A percentile compares a stretch with the other conserved stretches of the same genome.
These are phyloP conservation scores for Ceratobasidium sp. DNA, from an alignment of 1,284 basidiomycete species.

Conservation along the genomic window DNA sequence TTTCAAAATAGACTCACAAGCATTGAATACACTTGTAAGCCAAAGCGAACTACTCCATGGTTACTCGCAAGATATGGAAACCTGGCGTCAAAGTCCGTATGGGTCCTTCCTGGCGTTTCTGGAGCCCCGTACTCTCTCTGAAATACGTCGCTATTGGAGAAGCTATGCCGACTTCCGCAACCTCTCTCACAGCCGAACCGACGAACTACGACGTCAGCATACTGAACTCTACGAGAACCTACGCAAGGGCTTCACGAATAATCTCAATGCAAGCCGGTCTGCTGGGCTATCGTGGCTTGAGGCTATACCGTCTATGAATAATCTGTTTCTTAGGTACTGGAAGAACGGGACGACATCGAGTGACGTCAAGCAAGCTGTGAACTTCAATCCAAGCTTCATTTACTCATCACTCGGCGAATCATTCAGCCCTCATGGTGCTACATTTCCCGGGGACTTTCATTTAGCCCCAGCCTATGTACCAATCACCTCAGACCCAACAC, in stretches of 20 bases:
- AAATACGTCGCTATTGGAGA: not conserved
- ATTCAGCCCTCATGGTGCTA: not conserved
- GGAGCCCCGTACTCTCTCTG: not conserved
- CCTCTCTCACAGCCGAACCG: not conserved
- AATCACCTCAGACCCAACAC: not conserved
- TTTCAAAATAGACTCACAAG: constrained; percentile 22
- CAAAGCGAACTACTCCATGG: not conserved
- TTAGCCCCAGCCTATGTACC: not conserved
- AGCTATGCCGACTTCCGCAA: constrained; percentile 15
- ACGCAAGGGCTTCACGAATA: not conserved
- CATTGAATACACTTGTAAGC: not conserved
- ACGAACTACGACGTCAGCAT: not conserved
- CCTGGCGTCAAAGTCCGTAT: not conserved
- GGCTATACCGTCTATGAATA: not conserved
- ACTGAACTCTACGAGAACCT: not conserved
- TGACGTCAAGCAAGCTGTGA: not conserved
- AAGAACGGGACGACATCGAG: not conserved
- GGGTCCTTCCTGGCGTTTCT: constrained; percentile 1
- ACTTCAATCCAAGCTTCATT: not conserved
- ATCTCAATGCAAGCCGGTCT: not conserved
- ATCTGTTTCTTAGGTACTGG: constrained; percentile 3
- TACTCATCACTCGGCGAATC: not conserved
- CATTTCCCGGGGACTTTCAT: constrained; percentile 7
- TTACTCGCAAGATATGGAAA: not conserved
- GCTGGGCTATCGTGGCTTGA: constrained; percentile 4